Percentiles rank a stretch among this genome's conserved stretches.
These are phyloP conservation scores for Penicillium subrubescens DNA, from an alignment of 495 filamentous ascomycete species.

Conservation along the genomic window DNA sequence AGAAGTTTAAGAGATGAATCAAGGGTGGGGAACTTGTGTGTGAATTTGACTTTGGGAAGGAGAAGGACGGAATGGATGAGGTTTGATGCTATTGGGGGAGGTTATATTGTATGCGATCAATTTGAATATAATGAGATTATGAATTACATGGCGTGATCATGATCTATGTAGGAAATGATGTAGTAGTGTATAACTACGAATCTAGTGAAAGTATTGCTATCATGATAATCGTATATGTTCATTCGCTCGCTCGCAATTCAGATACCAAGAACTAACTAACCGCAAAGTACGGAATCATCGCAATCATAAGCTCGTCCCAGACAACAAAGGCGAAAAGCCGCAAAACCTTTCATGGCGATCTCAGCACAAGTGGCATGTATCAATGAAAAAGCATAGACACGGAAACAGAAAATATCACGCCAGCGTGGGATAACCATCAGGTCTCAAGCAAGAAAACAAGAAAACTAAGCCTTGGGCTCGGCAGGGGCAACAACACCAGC, in stretches of 20 bases:
- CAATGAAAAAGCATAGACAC: constrained; percentile 12
- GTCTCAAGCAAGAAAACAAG: not conserved
- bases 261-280: constrained; percentile 6
- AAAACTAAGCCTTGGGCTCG: constrained; percentile 33
- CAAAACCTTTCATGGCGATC: not conserved
- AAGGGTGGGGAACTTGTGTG: not conserved
- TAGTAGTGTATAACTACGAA: not conserved
- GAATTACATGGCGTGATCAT: not conserved
- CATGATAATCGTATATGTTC: constrained; percentile 10
- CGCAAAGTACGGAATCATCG: constrained; percentile 14
- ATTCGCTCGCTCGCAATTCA: constrained; percentile 11
- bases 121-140: not conserved
- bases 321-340: not conserved
- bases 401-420: constrained; percentile 7
- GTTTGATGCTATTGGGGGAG: no score
- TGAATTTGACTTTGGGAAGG: not conserved
- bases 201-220: not conserved
- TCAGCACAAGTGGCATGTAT: not conserved
- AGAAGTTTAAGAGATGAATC: constrained; percentile 51
- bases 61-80: not conserved
- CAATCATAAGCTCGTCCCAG: constrained; percentile 20
- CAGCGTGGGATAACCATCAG: constrained; percentile 7
- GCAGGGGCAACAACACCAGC: constrained; percentile 30
- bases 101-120: no score
- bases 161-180: not conserved